phyloP scores from a whole-genome alignment of 1,284 basidiomycete genomes.

The Cutaneotrichosporon spelunceum region DNA sequence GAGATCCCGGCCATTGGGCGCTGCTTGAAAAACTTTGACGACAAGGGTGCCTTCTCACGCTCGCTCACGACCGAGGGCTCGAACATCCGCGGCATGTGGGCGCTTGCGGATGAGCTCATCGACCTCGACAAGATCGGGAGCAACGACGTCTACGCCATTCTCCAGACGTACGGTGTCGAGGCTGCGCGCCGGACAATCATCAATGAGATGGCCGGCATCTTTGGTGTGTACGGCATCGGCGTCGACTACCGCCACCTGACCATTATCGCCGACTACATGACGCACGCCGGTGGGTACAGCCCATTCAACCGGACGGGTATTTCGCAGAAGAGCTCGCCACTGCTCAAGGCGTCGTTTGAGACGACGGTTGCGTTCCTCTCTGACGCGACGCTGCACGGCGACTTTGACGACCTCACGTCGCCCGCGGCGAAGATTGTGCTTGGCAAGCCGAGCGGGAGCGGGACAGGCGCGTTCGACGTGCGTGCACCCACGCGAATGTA shows the following conservation, averaged over 20 bases:
- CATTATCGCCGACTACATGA: conserved; percentile 99
- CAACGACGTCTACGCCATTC: conserved; percentile 91
- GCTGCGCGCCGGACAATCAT: conserved; percentile 87
- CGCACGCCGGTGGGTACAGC: conserved; percentile 93
- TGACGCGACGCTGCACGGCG: conserved; percentile 88
- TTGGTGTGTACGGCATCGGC: conserved; percentile 95
- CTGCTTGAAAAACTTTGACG: conserved; percentile 52
- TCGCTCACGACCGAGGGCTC: conserved; percentile 66
- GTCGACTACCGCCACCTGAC: conserved; percentile 93
- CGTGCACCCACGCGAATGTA: conserved; percentile 29
- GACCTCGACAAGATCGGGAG: conserved; percentile 83
- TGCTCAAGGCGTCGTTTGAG: conserved; percentile 96
- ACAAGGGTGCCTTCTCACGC: conserved; percentile 51
- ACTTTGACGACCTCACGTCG: conserved; percentile 85
- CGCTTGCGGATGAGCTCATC: conserved; percentile 73
- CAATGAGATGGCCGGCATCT: conserved; percentile 84
- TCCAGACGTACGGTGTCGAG: conserved; percentile 94
- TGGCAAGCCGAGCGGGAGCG: conserved; percentile 74
- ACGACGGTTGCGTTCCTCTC: conserved; percentile 95
- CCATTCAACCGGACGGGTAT: conserved; percentile 97
- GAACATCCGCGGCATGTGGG: conserved; percentile 89
- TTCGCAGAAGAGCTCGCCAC: conserved; percentile 81
- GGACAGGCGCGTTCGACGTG: conserved; percentile 81
- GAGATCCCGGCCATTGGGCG: conserved; percentile 82
- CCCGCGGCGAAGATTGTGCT: conserved; percentile 85